A percentile compares a stretch with the other conserved stretches of the same genome.
phyloP scores from a whole-genome alignment of 345 rosid genomes.

The Populus euphratica region DNA sequence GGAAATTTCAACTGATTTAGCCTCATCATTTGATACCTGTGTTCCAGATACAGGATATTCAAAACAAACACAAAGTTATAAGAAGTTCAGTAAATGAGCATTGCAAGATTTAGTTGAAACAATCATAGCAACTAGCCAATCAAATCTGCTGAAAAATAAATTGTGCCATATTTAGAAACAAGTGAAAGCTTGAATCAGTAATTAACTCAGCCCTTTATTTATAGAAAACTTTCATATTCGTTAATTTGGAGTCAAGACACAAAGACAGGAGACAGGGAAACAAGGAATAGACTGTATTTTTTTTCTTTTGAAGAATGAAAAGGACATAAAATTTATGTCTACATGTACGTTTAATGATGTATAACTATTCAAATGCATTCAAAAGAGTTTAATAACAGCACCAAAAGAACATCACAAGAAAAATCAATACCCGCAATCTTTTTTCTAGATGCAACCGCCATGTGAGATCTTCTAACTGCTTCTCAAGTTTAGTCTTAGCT shows the following conservation, averaged over 20 bases:
- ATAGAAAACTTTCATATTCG: not conserved
- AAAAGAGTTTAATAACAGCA: not conserved
- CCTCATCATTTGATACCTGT: conserved; percentile 82
- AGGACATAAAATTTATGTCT: too few relatives aligned
- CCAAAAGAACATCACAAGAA: conserved; percentile 17
- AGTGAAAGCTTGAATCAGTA: too few relatives aligned
- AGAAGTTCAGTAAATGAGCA: not conserved
- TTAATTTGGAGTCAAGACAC: not conserved
- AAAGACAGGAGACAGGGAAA: not conserved
- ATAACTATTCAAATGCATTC: not conserved
- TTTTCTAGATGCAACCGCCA: conserved; percentile 90
- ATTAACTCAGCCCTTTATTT: not conserved
- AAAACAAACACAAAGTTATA: not conserved
- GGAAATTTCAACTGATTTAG: conserved; percentile 63
- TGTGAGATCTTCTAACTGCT: conserved; percentile 85
- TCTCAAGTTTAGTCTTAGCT: conserved; percentile 93
- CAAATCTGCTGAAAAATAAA: not conserved
- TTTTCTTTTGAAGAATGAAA: too few relatives aligned
- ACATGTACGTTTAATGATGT: not conserved
- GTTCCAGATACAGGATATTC: conserved; percentile 16
- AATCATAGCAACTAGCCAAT: not conserved
- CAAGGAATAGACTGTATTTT: too few relatives aligned
- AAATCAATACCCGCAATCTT: conserved; percentile 69
- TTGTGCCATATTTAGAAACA: too few relatives aligned
- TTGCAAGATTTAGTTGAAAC: too few relatives aligned